Evolutionary conservation across 2,329 filamentous ascomycete species (phyloP).

Genomic region (Penicillium sclerotiorum): DNA sequence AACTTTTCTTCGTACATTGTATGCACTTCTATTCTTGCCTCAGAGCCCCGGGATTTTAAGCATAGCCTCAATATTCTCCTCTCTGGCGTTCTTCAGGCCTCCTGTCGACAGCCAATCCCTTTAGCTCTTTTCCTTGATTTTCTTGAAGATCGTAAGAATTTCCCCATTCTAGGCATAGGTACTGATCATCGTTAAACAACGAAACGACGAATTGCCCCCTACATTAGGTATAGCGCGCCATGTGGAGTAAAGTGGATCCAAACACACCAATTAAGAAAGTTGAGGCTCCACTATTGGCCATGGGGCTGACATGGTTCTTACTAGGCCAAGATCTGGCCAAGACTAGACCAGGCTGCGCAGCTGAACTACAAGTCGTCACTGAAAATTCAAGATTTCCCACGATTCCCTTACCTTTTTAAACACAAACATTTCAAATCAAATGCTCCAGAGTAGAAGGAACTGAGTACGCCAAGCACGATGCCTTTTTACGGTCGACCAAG

Average conservation of each 20-base stretch:
- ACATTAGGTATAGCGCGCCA: constrained; percentile 17
- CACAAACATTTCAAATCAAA: neutral
- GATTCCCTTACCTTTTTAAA: constrained; percentile 21
- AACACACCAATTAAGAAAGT: constrained; percentile 10
- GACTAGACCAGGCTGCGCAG: constrained; percentile 3
- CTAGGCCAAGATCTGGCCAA: neutral
- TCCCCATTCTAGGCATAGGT: neutral
- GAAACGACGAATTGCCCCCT: constrained; percentile 13
- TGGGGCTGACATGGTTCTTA: neutral
- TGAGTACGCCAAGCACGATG: too few species aligned
- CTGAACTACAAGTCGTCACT: neutral
- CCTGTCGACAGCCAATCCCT: neutral
- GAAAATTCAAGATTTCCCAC: neutral
- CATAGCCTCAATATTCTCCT: neutral
- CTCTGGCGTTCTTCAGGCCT: neutral
- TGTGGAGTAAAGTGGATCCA: neutral
- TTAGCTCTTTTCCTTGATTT: too few species aligned
- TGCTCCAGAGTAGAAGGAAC: neutral
- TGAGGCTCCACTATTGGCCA: too few species aligned
- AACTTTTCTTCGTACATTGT: too few species aligned
- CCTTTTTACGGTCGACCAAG: constrained; percentile 30
- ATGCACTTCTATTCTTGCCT: too few species aligned
- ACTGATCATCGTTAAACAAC: neutral
- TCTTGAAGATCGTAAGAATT: neutral
- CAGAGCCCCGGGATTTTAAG: neutral